Evolutionary conservation across 129 eudicot species (phyloP).

Genomic region (Lonicera japonica): DNA sequence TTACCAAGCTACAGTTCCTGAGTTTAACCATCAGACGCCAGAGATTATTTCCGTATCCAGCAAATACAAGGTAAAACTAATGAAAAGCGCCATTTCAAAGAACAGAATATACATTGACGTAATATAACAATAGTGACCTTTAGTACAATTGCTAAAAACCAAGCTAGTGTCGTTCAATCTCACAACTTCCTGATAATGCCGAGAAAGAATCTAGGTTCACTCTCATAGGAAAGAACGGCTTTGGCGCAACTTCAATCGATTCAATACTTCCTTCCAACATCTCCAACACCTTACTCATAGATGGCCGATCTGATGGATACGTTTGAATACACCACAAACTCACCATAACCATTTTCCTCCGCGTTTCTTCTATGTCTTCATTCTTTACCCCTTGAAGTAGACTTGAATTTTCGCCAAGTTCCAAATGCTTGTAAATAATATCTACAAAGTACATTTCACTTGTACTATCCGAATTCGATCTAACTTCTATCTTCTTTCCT

Average conservation of each 20-base stretch:
- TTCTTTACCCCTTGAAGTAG: neutral
- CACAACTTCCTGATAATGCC: slow-evolving; percentile 16
- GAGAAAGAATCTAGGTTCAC: neutral
- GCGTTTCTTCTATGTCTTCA: slow-evolving; percentile 1
- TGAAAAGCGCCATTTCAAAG: too few species aligned
- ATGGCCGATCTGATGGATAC: slow-evolving; percentile 11
- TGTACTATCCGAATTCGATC: neutral
- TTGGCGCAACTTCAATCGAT: slow-evolving; percentile 16
- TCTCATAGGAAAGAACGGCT: slow-evolving; percentile 1
- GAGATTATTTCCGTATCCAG: too few species aligned
- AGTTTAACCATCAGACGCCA: too few species aligned
- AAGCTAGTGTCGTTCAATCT: too few species aligned
- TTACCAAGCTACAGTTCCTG: too few species aligned
- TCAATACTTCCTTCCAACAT: slow-evolving; percentile 16
- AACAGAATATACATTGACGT: too few species aligned
- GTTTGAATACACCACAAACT: slow-evolving; percentile 22
- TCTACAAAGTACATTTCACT: slow-evolving; percentile 13
- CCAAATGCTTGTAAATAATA: slow-evolving; percentile 11
- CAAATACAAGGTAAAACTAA: too few species aligned
- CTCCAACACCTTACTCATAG: slow-evolving; percentile 12
- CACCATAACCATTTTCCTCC: slow-evolving; percentile 16
- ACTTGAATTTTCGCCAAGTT: neutral
- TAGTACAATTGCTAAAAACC: too few species aligned
- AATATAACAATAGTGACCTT: too few species aligned
- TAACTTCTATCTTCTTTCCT: neutral